Conservation (phyloP, 345 rosid species). For the Brassica juncea region DNA sequence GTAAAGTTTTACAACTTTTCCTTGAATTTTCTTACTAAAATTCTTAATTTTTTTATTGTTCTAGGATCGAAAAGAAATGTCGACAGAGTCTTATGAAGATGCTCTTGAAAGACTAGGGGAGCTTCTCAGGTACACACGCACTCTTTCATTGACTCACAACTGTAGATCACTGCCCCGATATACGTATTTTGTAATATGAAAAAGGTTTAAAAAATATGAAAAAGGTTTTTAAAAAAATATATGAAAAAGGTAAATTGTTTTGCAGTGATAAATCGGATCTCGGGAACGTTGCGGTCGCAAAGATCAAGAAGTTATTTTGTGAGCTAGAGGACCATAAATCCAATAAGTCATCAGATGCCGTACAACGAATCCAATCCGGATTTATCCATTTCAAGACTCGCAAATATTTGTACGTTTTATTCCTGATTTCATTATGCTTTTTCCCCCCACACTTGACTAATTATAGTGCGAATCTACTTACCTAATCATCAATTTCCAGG, state of each 20-base stretch:
- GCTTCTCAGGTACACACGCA: constrained; percentile 1
- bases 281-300: constrained; percentile 65
- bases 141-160: too few relatives aligned
- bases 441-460: too few relatives aligned
- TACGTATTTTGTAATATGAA: too few relatives aligned
- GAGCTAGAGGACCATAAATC: constrained; percentile 59
- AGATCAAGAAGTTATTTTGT: constrained; percentile 65
- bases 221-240: too few relatives aligned
- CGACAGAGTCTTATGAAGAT: constrained; percentile 30
- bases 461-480: too few relatives aligned
- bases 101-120: constrained; percentile 2
- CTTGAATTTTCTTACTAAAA: neutral
- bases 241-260: neutral
- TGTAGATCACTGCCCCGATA: too few relatives aligned
- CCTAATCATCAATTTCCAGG: too few relatives aligned
- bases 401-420: constrained; percentile 66
- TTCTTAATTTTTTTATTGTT: neutral
- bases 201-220: too few relatives aligned
- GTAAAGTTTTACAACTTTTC: neutral
- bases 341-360: constrained; percentile 47
- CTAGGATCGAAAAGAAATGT: constrained; percentile 21
- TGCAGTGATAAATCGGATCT: constrained; percentile 66
- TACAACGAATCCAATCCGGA: constrained; percentile 63
- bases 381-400: constrained; percentile 68
- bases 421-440: neutral